phyloP scores from a whole-genome alignment of 768 basidiomycete genomes.

The Tubosaeta sp. region DNA sequence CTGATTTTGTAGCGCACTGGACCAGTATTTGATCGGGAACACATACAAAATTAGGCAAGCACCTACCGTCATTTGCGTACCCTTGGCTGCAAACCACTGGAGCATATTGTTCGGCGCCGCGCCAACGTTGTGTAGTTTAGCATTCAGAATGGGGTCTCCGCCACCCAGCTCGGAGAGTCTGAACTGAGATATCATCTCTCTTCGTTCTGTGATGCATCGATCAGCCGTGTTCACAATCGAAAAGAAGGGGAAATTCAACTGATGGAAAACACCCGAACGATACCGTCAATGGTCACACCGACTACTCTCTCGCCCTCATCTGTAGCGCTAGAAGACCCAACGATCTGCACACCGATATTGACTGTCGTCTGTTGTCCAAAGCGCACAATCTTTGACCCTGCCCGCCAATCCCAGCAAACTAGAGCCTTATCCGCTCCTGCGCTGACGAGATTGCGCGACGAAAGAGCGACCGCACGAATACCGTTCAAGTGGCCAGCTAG shows the following conservation, averaged over 20 bases:
- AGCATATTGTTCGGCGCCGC: constrained; percentile 83
- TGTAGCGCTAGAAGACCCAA: constrained; percentile 41
- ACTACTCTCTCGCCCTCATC: constrained; percentile 78
- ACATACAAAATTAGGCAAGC: background rate
- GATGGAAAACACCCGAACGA: constrained; percentile 88
- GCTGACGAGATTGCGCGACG: constrained; percentile 80
- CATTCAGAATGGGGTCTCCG: constrained; percentile 59
- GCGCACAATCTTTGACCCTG: constrained; percentile 82
- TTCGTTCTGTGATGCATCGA: constrained; percentile 36
- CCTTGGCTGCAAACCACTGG: constrained; percentile 93
- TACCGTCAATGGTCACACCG: constrained; percentile 89
- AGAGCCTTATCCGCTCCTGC: constrained; percentile 69
- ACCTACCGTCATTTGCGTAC: constrained; percentile 83
- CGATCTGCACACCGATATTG: constrained; percentile 85
- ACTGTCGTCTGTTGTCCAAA: constrained; percentile 93
- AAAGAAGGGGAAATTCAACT: constrained; percentile 44
- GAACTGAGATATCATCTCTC: constrained; percentile 93
- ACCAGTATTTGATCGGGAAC: background rate
- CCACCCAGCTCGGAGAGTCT: constrained; percentile 75
- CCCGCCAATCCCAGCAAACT: constrained; percentile 89
- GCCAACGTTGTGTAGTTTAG: constrained; percentile 74
- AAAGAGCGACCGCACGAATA: constrained; percentile 84
- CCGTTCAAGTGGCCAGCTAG: constrained; percentile 84
- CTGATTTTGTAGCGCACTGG: constrained; percentile 84
- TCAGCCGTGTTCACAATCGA: constrained; percentile 5